Percentiles rank a stretch among this genome's conserved stretches.
Conservation (phyloP, 805 yeast species). For the Metschnikowia lunata region DNA sequence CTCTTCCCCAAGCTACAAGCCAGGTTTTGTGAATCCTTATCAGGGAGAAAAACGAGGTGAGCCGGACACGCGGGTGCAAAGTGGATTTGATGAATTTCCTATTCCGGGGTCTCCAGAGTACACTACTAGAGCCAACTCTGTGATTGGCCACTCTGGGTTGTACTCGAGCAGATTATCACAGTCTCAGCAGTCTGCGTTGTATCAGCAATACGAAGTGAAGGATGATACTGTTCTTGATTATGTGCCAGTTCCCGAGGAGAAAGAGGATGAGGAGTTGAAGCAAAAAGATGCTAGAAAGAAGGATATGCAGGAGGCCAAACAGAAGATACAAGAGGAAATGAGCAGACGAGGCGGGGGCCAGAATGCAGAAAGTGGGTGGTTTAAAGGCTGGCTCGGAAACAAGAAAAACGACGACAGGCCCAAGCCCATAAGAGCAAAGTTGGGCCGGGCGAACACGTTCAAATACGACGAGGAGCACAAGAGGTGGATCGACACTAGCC, state of each 20-base stretch:
- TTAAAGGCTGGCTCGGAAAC: conserved; percentile 35
- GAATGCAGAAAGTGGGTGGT: conserved; percentile 42
- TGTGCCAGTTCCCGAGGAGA: conserved; percentile 33
- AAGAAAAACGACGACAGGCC: conserved; percentile 56
- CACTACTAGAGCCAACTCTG: conserved; percentile 43
- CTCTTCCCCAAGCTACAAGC: conserved; percentile 6
- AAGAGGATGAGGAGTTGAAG: conserved; percentile 43
- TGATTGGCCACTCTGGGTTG: conserved; percentile 31
- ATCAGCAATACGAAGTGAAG: conserved; percentile 42
- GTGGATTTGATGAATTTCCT: conserved; percentile 37
- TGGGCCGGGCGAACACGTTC: conserved; percentile 70
- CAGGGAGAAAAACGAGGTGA: conserved; percentile 13
- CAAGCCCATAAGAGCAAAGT: conserved; percentile 68
- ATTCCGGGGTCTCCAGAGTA: conserved; percentile 44
- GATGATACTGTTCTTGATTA: conserved; percentile 43
- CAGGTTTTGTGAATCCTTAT: conserved; percentile 26
- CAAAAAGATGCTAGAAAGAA: conserved; percentile 33
- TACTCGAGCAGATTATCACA: conserved; percentile 40
- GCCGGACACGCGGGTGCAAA: conserved; percentile 9
- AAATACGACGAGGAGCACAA: conserved; percentile 77
- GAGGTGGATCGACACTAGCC: conserved; percentile 79
- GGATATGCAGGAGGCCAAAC: conserved; percentile 17
- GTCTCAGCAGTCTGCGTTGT: conserved; percentile 41
- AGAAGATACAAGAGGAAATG: conserved; percentile 15
- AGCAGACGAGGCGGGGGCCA: conserved; percentile 17